Evolutionary conservation across 1,139 yeast species (phyloP).

Genomic region (Scheffersomyces segobiensis): DNA sequence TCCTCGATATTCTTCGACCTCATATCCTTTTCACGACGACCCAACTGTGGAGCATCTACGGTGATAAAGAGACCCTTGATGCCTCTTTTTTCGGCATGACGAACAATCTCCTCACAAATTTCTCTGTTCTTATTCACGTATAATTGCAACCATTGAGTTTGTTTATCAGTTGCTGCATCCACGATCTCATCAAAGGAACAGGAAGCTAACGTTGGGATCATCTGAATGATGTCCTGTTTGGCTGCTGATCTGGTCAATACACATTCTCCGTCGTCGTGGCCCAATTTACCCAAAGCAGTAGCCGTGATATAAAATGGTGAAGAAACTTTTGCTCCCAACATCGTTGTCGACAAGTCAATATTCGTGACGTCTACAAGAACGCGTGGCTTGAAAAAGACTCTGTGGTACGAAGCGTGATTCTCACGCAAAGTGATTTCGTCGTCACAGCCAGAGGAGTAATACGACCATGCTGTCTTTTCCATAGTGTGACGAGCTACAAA

Average conservation of each 20-base stretch:
- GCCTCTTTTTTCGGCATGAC: constrained; percentile 74
- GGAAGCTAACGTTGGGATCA: constrained; percentile 80
- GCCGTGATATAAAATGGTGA: constrained; percentile 76
- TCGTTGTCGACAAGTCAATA: constrained; percentile 37
- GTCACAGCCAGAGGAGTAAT: constrained; percentile 88
- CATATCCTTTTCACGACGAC: constrained; percentile 81
- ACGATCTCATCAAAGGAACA: constrained; percentile 74
- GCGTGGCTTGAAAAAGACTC: constrained; percentile 82
- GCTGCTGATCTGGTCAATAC: constrained; percentile 77
- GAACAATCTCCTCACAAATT: constrained; percentile 58
- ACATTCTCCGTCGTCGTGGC: constrained; percentile 76
- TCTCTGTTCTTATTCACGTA: constrained; percentile 74
- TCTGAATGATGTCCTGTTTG: constrained; percentile 66
- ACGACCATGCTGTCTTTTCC: constrained; percentile 84
- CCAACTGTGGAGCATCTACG: constrained; percentile 93
- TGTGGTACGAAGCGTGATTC: constrained; percentile 84
- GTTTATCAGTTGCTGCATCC: constrained; percentile 50
- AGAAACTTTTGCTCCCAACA: constrained; percentile 39
- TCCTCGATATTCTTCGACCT: constrained; percentile 42
- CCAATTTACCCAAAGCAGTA: constrained; percentile 78
- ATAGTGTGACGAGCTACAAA: constrained; percentile 76
- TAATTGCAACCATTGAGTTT: constrained; percentile 85
- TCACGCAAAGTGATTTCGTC: constrained; percentile 89
- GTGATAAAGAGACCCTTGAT: constrained; percentile 80
- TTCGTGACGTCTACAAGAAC: constrained; percentile 69